These are phyloP conservation scores for Lipomyces lipofer DNA, from an alignment of 805 yeast species.

Conservation along the genomic window DNA sequence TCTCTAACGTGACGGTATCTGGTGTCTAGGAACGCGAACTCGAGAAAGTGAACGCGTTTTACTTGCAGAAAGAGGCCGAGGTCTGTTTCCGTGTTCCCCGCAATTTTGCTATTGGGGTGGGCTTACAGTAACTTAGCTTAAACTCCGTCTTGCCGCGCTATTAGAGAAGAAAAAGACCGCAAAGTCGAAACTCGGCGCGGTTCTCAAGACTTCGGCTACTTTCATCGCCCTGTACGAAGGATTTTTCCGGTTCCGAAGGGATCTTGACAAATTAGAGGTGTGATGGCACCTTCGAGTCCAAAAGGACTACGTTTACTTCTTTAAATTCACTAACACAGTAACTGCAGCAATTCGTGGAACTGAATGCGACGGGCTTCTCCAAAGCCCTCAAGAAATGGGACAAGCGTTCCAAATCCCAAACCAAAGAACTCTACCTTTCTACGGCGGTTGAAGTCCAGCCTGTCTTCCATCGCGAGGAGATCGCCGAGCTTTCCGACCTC, in stretches of 20 bases:
- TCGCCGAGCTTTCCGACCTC: constrained; percentile 78
- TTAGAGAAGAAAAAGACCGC: constrained; percentile 62
- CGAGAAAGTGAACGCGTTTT: constrained; percentile 92
- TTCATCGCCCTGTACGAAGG: constrained; percentile 84
- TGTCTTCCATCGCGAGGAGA: constrained; percentile 86
- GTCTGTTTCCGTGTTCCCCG: too few relatives aligned
- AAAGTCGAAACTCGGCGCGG: constrained; percentile 49
- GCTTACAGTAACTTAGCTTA: too few relatives aligned
- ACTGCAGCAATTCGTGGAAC: constrained; percentile 77
- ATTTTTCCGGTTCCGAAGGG: constrained; percentile 84
- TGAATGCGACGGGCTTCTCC: constrained; percentile 93
- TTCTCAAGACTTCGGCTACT: constrained; percentile 67
- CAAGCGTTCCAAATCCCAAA: constrained; percentile 89
- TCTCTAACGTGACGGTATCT: too few relatives aligned
- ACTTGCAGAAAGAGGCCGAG: constrained; percentile 87
- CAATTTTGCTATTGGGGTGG: too few relatives aligned
- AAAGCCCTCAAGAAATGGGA: constrained; percentile 98
- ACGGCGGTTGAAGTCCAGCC: constrained; percentile 97
- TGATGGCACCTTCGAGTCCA: neutral
- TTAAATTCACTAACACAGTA: neutral
- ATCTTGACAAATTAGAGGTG: constrained; percentile 68
- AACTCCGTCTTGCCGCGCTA: constrained; percentile 73
- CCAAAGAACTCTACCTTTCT: constrained; percentile 85
- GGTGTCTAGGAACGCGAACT: constrained; percentile 72
- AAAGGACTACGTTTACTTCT: neutral